These are phyloP conservation scores for Terfezia boudieri DNA, from an alignment of 495 filamentous ascomycete species.

Conservation along the genomic window DNA sequence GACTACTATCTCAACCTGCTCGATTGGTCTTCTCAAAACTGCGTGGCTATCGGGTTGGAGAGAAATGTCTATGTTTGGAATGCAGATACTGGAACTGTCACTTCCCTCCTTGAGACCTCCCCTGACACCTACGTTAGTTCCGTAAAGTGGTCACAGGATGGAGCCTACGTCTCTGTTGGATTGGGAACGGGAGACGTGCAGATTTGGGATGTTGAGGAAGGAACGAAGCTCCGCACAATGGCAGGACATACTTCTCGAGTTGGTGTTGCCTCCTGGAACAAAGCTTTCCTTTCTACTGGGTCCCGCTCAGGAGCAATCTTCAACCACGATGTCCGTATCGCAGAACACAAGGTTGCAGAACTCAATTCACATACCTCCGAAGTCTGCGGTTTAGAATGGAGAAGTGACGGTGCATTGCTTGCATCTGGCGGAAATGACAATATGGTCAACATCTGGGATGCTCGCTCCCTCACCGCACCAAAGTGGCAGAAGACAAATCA, in stretches of 20 bases:
- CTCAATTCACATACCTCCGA: conserved; percentile 91
- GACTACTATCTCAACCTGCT: conserved; percentile 98
- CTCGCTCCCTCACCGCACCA: conserved; percentile 68
- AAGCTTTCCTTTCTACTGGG: conserved; percentile 87
- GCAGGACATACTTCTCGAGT: conserved; percentile 90
- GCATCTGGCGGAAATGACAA: conserved; percentile 97
- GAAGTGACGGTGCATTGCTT: conserved; percentile 83
- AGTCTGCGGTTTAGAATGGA: conserved; percentile 95
- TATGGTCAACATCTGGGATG: conserved; percentile 96
- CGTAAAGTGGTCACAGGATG: conserved; percentile 96
- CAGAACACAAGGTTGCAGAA: conserved; percentile 92
- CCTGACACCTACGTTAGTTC: conserved; percentile 91
- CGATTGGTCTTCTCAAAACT: conserved; percentile 94
- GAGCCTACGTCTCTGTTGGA: conserved; percentile 87
- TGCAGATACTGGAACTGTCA: conserved; percentile 77
- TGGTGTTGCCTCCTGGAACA: conserved; percentile 95
- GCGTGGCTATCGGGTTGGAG: conserved; percentile 92
- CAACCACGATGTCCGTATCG: conserved; percentile 97
- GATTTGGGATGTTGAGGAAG: conserved; percentile 97
- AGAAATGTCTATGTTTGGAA: conserved; percentile 98
- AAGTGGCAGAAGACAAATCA: conserved; percentile 99
- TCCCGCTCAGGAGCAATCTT: conserved; percentile 86
- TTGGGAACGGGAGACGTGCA: conserved; percentile 90
- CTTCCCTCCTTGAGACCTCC: conserved; percentile 60
- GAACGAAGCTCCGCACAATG: conserved; percentile 91